phyloP scores from a whole-genome alignment of 495 filamentous ascomycete genomes.

The Opeltia flavorubescens region DNA sequence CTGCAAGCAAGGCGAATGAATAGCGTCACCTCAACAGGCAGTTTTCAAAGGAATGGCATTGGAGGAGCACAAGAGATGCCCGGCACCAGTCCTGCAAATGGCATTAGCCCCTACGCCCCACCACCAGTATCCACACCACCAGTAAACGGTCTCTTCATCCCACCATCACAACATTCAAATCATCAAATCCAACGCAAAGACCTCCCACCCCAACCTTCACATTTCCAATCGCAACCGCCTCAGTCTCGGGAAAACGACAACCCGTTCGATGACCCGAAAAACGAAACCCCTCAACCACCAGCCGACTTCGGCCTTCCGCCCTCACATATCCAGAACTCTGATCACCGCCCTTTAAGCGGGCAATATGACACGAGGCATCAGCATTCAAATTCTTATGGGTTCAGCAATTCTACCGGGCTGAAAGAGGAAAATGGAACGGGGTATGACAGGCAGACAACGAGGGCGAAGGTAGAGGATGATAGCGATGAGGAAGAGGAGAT shows the following conservation, averaged over 20 bases:
- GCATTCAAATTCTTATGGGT: not conserved
- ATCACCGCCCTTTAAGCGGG: not conserved
- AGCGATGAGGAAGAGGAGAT: not conserved
- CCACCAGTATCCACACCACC: not conserved
- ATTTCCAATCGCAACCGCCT: not conserved
- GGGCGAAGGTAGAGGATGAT: not conserved
- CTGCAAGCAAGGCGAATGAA: conserved; percentile 45
- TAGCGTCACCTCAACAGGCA: conserved; percentile 16
- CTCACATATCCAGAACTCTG: not conserved
- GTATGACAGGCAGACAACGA: not conserved
- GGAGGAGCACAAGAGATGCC: not conserved
- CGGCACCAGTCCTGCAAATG: not conserved
- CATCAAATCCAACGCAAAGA: not conserved
- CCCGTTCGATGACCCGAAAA: not conserved
- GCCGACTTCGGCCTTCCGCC: not conserved
- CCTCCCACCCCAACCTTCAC: no score
- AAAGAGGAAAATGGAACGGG: not conserved
- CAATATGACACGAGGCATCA: not conserved
- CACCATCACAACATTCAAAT: not conserved
- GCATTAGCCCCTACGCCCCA: not conserved
- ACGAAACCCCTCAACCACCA: not conserved
- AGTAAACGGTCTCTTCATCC: not conserved
- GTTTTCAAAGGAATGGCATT: not conserved
- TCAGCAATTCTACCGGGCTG: not conserved
- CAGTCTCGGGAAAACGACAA: not conserved